A percentile compares a stretch with the other conserved stretches of the same genome.
phyloP scores from a whole-genome alignment of 2,329 filamentous ascomycete species.

The Calonectria pteridis region DNA sequence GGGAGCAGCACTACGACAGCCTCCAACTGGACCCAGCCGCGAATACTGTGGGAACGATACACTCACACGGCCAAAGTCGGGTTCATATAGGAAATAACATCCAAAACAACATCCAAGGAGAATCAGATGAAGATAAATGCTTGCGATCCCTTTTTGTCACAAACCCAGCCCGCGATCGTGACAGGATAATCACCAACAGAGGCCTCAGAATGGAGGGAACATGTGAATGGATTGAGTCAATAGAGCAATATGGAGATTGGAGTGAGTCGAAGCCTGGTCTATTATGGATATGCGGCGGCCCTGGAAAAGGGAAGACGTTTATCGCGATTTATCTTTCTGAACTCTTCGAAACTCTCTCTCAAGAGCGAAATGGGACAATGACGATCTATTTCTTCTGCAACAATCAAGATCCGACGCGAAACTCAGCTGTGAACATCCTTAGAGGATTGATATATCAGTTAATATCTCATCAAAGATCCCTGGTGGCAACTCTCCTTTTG shows the following conservation, averaged over 20 bases:
- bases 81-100: too few relatives aligned
- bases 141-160: neutral
- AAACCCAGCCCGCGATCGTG: neutral
- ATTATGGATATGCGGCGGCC: constrained; percentile 14
- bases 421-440: neutral
- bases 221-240: neutral
- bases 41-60: too few relatives aligned
- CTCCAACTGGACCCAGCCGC: too few relatives aligned
- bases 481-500: neutral
- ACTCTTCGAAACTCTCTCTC: neutral
- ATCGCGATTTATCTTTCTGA: constrained; percentile 14
- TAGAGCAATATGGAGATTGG: neutral
- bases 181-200: neutral
- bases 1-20: too few relatives aligned
- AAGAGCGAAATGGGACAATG: neutral
- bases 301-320: constrained; percentile 22
- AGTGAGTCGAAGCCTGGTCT: neutral
- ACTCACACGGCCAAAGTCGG: too few relatives aligned
- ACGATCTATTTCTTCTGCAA: constrained; percentile 17
- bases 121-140: neutral
- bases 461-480: neutral
- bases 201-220: neutral
- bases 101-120: too few relatives aligned
- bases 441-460: constrained; percentile 18
- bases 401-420: neutral